Evolutionary conservation across 2,329 filamentous ascomycete species (phyloP).

Genomic region (Fusarium pininemorale): DNA sequence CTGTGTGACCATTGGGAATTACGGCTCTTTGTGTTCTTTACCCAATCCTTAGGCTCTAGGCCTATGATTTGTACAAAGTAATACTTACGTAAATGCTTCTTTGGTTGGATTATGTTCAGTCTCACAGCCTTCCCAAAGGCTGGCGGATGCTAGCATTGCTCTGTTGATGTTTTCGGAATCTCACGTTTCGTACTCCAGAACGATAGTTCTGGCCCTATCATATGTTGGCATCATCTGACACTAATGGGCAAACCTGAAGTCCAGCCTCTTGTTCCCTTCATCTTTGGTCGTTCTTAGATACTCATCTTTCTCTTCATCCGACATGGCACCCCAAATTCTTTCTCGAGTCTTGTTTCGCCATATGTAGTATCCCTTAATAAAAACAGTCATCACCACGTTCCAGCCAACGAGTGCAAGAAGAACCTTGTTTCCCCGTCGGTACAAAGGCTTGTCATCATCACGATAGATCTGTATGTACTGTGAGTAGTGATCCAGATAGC

Average conservation of each 20-base stretch:
- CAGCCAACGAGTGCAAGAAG: slow-evolving; percentile 58
- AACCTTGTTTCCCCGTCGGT: slow-evolving; percentile 58
- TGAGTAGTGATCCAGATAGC: accelerated
- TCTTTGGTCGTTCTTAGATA: slow-evolving; percentile 52
- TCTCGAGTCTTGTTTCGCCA: slow-evolving; percentile 57
- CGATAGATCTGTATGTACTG: slow-evolving; percentile 50
- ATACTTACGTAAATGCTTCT: neutral
- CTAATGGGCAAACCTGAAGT: slow-evolving; percentile 54
- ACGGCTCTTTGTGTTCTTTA: neutral
- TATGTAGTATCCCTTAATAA: slow-evolving; percentile 63
- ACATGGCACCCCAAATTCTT: slow-evolving; percentile 58
- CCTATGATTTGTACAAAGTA: accelerated
- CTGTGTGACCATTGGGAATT: too few relatives aligned
- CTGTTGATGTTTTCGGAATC: neutral
- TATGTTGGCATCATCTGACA: neutral
- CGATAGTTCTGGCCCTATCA: neutral
- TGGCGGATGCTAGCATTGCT: neutral
- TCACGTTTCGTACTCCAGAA: neutral
- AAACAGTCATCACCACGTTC: slow-evolving; percentile 59
- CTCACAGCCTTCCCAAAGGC: too few relatives aligned
- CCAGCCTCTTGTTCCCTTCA: slow-evolving; percentile 55
- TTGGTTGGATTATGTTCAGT: too few relatives aligned
- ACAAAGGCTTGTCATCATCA: slow-evolving; percentile 44
- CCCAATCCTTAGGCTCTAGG: neutral
- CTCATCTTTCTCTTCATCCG: slow-evolving; percentile 47